These are phyloP conservation scores for Magnaporthales sp. DNA, from an alignment of 2,329 filamentous ascomycete species.

Conservation along the genomic window DNA sequence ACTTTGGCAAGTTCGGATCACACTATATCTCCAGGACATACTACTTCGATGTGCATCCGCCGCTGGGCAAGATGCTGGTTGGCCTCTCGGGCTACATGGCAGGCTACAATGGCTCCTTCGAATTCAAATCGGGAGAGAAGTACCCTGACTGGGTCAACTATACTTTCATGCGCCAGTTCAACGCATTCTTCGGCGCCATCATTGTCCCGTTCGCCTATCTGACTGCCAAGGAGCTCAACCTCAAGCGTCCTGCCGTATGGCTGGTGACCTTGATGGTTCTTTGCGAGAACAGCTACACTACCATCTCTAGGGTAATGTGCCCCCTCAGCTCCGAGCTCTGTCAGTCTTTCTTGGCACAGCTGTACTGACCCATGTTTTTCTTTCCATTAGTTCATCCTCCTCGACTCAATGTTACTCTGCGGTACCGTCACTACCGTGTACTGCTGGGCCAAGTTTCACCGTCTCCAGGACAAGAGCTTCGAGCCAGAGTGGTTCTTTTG, in stretches of 20 bases:
- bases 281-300: conserved; percentile 98
- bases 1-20: conserved; percentile 95
- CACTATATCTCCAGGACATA: conserved; percentile 99
- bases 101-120: conserved; percentile 97
- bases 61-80: conserved; percentile 96
- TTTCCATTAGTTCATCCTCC: conserved; percentile 1
- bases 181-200: conserved; percentile 85
- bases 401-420: conserved; percentile 71
- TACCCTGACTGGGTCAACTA: conserved; percentile 94
- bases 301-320: conserved; percentile 63
- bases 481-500: conserved; percentile 89
- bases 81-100: conserved; percentile 92
- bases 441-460: conserved; percentile 96
- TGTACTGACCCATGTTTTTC: background rate
- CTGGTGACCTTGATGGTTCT: conserved; percentile 93
- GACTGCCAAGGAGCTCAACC: conserved; percentile 83
- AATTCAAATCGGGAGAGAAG: conserved; percentile 96
- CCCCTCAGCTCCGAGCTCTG: background rate
- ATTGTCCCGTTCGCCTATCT: conserved; percentile 93
- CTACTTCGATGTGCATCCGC: conserved; percentile 85
- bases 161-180: conserved; percentile 98
- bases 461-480: conserved; percentile 77
- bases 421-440: conserved; percentile 97
- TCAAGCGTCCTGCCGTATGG: conserved; percentile 84
- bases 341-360: background rate